phyloP scores from a whole-genome alignment of 2,329 filamentous ascomycete species.

The Colletotrichum ledebouriae region DNA sequence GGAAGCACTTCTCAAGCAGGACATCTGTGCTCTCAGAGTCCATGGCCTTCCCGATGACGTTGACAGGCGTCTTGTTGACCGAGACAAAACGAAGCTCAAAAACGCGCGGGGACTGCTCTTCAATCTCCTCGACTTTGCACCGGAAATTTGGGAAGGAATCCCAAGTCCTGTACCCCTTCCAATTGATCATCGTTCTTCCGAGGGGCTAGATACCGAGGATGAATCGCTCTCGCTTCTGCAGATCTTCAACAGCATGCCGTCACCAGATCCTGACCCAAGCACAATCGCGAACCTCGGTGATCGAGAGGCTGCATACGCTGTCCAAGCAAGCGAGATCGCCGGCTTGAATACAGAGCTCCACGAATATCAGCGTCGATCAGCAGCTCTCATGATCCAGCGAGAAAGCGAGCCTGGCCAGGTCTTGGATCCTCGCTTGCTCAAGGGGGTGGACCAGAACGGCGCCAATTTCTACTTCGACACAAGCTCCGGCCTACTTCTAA shows the following conservation, averaged over 20 bases:
- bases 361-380: slow-evolving; percentile 83
- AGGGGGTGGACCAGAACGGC: slow-evolving; percentile 71
- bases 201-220: slow-evolving; percentile 52
- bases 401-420: slow-evolving; percentile 75
- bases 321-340: slow-evolving; percentile 66
- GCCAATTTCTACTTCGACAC: slow-evolving; percentile 78
- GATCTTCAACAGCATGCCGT: slow-evolving; percentile 80
- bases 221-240: slow-evolving; percentile 71
- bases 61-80: slow-evolving; percentile 64
- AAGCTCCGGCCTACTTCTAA: slow-evolving; percentile 71
- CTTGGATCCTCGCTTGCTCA: slow-evolving; percentile 80
- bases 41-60: slow-evolving; percentile 77
- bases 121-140: slow-evolving; percentile 67
- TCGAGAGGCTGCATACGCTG: slow-evolving; percentile 65
- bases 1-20: slow-evolving; percentile 48
- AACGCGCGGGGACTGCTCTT: slow-evolving; percentile 64
- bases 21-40: slow-evolving; percentile 61
- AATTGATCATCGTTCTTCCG: slow-evolving; percentile 39
- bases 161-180: not conserved
- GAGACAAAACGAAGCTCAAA: slow-evolving; percentile 59
- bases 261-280: slow-evolving; percentile 70
- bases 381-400: slow-evolving; percentile 85
- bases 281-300: slow-evolving; percentile 64
- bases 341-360: slow-evolving; percentile 73
- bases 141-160: slow-evolving; percentile 66